Percentiles rank a stretch among this genome's conserved stretches.
phyloP scores from a whole-genome alignment of 1,284 basidiomycete genomes.

The Amylostereum chailletii region DNA sequence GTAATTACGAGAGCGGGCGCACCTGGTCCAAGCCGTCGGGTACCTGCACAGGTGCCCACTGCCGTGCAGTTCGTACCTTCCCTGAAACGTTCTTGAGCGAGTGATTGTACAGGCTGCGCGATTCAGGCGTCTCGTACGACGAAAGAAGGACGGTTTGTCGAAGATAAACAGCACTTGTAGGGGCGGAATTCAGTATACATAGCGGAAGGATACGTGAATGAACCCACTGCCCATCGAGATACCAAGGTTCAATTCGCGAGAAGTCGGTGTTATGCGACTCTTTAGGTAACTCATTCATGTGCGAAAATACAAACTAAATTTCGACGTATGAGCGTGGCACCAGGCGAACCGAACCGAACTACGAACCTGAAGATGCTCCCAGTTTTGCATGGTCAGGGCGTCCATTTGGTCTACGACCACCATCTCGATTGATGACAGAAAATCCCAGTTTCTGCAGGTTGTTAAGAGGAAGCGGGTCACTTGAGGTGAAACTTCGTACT shows the following conservation, averaged over 20 bases:
- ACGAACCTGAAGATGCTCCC: constrained; percentile 90
- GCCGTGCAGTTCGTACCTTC: constrained; percentile 62
- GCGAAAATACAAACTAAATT: constrained; percentile 74
- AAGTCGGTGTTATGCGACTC: constrained; percentile 94
- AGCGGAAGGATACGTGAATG: neutral
- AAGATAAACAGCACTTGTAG: constrained; percentile 62
- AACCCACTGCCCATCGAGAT: constrained; percentile 84
- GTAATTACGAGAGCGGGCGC: constrained; percentile 9
- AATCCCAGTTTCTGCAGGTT: constrained; percentile 65
- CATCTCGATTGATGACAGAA: constrained; percentile 90
- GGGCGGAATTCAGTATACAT: neutral
- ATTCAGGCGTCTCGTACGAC: constrained; percentile 86
- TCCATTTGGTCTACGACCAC: constrained; percentile 93
- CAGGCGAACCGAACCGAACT: neutral
- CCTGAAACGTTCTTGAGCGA: constrained; percentile 79
- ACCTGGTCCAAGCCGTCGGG: constrained; percentile 78
- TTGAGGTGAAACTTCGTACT: constrained; percentile 33
- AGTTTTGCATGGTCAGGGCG: constrained; percentile 96
- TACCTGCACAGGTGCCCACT: constrained; percentile 67
- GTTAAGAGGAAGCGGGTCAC: neutral
- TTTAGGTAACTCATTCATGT: constrained; percentile 85
- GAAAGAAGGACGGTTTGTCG: constrained; percentile 90
- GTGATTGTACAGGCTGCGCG: constrained; percentile 69
- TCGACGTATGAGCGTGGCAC: constrained; percentile 1
- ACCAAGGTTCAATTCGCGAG: constrained; percentile 96